These are phyloP conservation scores for Trichoderma atroviride DNA, from an alignment of 2,329 filamentous ascomycete species.

Conservation along the genomic window DNA sequence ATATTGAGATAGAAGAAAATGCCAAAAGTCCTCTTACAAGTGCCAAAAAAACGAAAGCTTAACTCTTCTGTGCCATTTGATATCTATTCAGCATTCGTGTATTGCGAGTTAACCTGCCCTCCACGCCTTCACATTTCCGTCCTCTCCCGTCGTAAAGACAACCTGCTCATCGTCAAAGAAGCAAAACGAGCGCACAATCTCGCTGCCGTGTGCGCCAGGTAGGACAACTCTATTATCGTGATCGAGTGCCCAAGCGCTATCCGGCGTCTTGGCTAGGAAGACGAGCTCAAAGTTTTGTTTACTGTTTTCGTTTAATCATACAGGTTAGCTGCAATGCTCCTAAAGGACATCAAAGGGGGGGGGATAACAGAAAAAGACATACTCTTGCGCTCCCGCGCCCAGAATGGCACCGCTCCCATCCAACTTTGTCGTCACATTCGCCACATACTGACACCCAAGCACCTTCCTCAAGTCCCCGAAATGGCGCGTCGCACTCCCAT, in stretches of 20 bases:
- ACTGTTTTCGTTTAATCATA: slow-evolving; percentile 42
- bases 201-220: slow-evolving; percentile 63
- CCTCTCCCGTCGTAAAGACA: slow-evolving; percentile 62
- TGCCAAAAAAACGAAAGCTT: background rate
- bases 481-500: slow-evolving; percentile 56
- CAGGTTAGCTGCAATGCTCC: no score
- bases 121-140: slow-evolving; percentile 62
- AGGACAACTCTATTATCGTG: slow-evolving; percentile 60
- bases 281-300: slow-evolving; percentile 62
- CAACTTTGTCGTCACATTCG: slow-evolving; percentile 64
- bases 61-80: background rate
- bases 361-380: slow-evolving; percentile 37
- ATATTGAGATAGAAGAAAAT: background rate
- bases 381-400: slow-evolving; percentile 70
- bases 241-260: slow-evolving; percentile 56
- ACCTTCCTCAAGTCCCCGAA: slow-evolving; percentile 70
- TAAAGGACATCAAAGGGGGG: background rate
- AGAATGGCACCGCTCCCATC: slow-evolving; percentile 62
- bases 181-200: slow-evolving; percentile 66
- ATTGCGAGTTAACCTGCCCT: slow-evolving; percentile 35
- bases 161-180: slow-evolving; percentile 63
- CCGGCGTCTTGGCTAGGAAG: slow-evolving; percentile 55
- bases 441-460: slow-evolving; percentile 74
- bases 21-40: background rate
- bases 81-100: background rate